These are phyloP conservation scores for Prillingera fragicola DNA, from an alignment of 1,284 basidiomycete species.

Conservation along the genomic window DNA sequence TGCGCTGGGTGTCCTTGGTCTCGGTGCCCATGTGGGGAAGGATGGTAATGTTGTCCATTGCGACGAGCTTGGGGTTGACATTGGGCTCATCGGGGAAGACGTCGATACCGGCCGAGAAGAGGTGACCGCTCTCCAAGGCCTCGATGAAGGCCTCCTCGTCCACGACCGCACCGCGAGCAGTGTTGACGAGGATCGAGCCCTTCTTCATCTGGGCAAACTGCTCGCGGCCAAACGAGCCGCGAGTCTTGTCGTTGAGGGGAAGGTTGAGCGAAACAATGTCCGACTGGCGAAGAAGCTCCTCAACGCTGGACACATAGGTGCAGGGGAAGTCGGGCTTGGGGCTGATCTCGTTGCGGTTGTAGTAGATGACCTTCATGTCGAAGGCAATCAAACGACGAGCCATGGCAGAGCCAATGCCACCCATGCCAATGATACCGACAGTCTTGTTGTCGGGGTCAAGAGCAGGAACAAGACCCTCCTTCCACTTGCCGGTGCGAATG, in stretches of 20 bases:
- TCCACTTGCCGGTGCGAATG: slow-evolving; percentile 57
- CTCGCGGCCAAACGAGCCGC: slow-evolving; percentile 66
- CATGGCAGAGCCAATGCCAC: slow-evolving; percentile 66
- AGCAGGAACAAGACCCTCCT: slow-evolving; percentile 54
- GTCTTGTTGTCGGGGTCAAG: slow-evolving; percentile 73
- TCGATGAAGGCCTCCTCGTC: slow-evolving; percentile 79
- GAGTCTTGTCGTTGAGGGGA: slow-evolving; percentile 62
- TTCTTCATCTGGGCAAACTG: slow-evolving; percentile 76
- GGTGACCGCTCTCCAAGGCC: slow-evolving; percentile 76
- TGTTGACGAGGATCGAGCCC: slow-evolving; percentile 77
- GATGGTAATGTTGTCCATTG: slow-evolving; percentile 73
- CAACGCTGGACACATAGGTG: slow-evolving; percentile 64
- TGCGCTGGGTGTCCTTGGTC: slow-evolving; percentile 70
- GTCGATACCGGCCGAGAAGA: slow-evolving; percentile 77
- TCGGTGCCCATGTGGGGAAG: slow-evolving; percentile 89
- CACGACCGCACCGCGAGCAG: slow-evolving; percentile 81
- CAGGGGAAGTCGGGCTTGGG: slow-evolving; percentile 62
- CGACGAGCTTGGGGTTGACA: slow-evolving; percentile 71
- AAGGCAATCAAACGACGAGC: slow-evolving; percentile 42
- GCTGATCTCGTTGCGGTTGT: slow-evolving; percentile 61
- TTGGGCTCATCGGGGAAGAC: slow-evolving; percentile 84
- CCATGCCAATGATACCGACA: slow-evolving; percentile 80
- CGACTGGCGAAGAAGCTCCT: slow-evolving; percentile 65
- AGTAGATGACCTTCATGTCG: slow-evolving; percentile 75
- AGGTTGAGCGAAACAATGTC: slow-evolving; percentile 64